Evolutionary conservation across 1,139 yeast genomes (phyloP), one percentile per base, ranked within the genome.

Genomic region (Candida albicans): DNA sequence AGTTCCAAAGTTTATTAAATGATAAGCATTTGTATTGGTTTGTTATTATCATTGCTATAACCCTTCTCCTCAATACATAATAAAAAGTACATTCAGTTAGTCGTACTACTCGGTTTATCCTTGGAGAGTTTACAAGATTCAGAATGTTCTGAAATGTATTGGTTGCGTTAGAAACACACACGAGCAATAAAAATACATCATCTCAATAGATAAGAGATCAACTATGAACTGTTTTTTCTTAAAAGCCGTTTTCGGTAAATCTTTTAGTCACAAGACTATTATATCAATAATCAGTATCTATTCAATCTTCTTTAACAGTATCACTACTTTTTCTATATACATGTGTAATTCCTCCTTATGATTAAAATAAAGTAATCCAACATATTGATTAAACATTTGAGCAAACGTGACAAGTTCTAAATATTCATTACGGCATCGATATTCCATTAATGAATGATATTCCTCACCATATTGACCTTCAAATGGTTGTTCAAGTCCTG

Each of bases 301-400:
- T 27, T 27, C 7, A 27, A n/a, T n/a, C 29, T 25, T 28, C 14
- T 24, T 37, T 24, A 37, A 10, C 11, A 24, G 24, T 13, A 8
- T 8, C 7, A 32, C 30, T 9, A 37, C 14, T 24, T 24, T 32
- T 13, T 37, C 40, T 37, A 37, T 37, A 15, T 37, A 37, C 40
- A 37, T 22, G 15, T 52, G 53, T 10, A 52, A 45, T 22, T 35
- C 33, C 1, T 35, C 30, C 3, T 46, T 41, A 33, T 56, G 51
- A 22, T 40, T 39, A 30, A 38, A 41, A 9, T 42, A 47, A 22
- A 61, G 39, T 9, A 55, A 48, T 1, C 64, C 65, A 28, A 61
- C 38, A 38, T 55, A 59, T 44, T 62, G 67, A 38, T 52, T 50
- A 44, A 61, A 62, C 14, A 52, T 31, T 24, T 42, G 45, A n/a